A percentile compares a stretch with the other conserved stretches of the same genome.
These are phyloP conservation scores for Raddia guianensis DNA, from an alignment of 176 grass and related monocot species.

Conservation along the genomic window DNA sequence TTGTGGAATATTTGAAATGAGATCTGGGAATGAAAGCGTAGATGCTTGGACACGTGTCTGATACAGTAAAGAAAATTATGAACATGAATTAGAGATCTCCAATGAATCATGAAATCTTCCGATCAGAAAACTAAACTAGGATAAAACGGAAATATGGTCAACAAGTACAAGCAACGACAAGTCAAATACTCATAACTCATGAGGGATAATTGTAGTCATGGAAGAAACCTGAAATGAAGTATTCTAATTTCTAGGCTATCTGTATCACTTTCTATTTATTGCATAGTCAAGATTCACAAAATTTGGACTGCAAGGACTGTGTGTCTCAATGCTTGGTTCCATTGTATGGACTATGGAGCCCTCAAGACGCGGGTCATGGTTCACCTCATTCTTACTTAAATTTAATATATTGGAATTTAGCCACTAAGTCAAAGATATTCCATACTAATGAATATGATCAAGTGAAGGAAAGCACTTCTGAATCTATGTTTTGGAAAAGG, in stretches of 20 bases:
- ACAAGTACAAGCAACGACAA: not conserved
- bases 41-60: slow-evolving; percentile 98
- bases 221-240: not conserved
- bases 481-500: not conserved
- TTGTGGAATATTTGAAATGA: slow-evolving; percentile 86
- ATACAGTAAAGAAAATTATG: slow-evolving; percentile 18
- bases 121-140: not conserved
- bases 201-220: not conserved
- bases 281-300: slow-evolving; percentile 27
- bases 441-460: not conserved
- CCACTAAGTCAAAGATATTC: not conserved
- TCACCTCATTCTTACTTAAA: no score
- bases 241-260: not conserved
- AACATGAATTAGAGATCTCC: slow-evolving; percentile 30
- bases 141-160: not conserved
- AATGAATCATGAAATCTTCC: not conserved
- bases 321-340: not conserved
- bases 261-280: slow-evolving; percentile 18
- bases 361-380: not conserved
- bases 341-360: not conserved
- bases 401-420: no score
- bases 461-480: slow-evolving; percentile 8
- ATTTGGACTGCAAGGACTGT: not conserved
- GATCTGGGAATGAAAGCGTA: slow-evolving; percentile 91
- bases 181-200: not conserved